phyloP scores from a whole-genome alignment of 1,284 basidiomycete genomes.

The Pterulicium gracile region DNA sequence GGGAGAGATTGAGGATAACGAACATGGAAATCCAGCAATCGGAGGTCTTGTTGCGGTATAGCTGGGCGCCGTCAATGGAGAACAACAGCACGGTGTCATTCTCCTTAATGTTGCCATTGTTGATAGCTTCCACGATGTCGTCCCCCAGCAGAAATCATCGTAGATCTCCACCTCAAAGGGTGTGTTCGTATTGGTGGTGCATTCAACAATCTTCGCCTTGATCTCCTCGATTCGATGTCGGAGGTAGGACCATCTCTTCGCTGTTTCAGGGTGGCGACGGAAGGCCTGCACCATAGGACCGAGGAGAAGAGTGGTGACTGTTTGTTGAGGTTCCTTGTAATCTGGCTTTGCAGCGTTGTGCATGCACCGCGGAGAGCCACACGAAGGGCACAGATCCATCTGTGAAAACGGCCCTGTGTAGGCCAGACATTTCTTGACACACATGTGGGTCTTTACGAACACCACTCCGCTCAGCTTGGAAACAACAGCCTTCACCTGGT shows the following conservation, averaged over 20 bases:
- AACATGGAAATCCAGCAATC: constrained; percentile 23
- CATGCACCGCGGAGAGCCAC: constrained; percentile 17
- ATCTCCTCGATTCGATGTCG: too few relatives aligned
- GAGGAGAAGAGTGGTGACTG: constrained; percentile 14
- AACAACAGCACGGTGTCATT: constrained; percentile 17
- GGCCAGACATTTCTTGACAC: constrained; percentile 21
- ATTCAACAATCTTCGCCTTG: too few relatives aligned
- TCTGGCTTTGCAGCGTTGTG: constrained; percentile 1
- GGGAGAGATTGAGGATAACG: constrained; percentile 17
- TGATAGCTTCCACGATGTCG: constrained; percentile 12
- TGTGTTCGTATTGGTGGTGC: too few relatives aligned
- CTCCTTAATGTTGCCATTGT: constrained; percentile 11
- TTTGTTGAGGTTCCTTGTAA: constrained; percentile 10
- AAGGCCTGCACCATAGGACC: constrained; percentile 12
- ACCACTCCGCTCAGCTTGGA: constrained; percentile 13
- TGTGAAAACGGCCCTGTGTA: constrained; percentile 21
- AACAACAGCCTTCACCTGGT: not conserved
- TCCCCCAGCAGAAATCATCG: constrained; percentile 11
- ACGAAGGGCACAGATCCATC: constrained; percentile 16
- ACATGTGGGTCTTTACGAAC: constrained; percentile 23
- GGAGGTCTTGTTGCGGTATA: constrained; percentile 18
- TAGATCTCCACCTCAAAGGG: constrained; percentile 11
- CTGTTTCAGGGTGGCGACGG: constrained; percentile 10
- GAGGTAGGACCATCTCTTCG: too few relatives aligned
- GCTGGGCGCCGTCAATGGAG: constrained; percentile 21